Conservation (phyloP, 1,284 basidiomycete genomes). For the Austroboletus niveus region DNA sequence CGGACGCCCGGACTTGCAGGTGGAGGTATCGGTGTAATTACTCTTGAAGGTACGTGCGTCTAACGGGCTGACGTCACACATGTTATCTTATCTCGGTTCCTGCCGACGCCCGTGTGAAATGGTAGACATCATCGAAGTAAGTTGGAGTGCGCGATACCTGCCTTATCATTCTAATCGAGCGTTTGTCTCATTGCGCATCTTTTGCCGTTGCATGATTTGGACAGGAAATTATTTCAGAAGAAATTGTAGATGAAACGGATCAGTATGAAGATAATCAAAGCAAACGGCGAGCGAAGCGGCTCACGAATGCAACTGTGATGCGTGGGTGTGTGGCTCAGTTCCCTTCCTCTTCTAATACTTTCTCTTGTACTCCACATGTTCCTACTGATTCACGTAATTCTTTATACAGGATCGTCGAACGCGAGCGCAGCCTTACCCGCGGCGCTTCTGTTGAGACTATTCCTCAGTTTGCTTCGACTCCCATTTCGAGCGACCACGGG, state of each 20-base stretch:
- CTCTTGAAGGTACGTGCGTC: slow-evolving; percentile 60
- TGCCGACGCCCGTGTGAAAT: not conserved
- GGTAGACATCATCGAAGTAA: slow-evolving; percentile 69
- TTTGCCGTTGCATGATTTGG: not conserved
- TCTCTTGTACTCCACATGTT: not conserved
- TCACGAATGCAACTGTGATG: slow-evolving; percentile 78
- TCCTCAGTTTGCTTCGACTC: slow-evolving; percentile 16
- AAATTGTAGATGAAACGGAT: slow-evolving; percentile 91
- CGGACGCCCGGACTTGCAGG: slow-evolving; percentile 76
- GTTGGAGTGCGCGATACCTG: slow-evolving; percentile 2
- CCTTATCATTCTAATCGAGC: not conserved
- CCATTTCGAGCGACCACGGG: slow-evolving; percentile 7
- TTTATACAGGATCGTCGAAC: slow-evolving; percentile 40
- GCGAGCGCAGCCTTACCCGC: slow-evolving; percentile 32
- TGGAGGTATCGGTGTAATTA: slow-evolving; percentile 82
- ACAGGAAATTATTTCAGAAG: slow-evolving; percentile 81
- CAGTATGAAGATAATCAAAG: slow-evolving; percentile 82
- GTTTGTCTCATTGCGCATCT: slow-evolving; percentile 19
- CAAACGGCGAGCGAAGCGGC: slow-evolving; percentile 58
- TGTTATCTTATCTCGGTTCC: not conserved
- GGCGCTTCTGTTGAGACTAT: slow-evolving; percentile 18
- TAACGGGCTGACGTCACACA: not conserved
- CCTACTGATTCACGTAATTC: not conserved
- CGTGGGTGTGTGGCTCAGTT: slow-evolving; percentile 53
- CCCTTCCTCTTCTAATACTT: not conserved